Conservation (phyloP, 2,329 filamentous ascomycete genomes). For the Cladosporium sp. region DNA sequence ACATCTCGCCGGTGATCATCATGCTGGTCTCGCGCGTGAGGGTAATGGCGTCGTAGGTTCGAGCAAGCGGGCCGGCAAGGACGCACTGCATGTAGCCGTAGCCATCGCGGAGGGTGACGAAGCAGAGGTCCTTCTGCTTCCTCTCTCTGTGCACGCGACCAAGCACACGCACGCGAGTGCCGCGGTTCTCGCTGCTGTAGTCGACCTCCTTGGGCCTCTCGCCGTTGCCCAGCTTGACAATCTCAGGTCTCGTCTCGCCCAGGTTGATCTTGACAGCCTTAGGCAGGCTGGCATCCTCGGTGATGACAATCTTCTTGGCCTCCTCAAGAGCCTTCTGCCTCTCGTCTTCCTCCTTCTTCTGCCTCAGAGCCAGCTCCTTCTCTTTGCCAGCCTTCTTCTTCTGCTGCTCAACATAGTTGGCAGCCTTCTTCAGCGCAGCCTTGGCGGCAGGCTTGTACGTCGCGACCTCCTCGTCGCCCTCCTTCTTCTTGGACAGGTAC, state of each 20-base stretch:
- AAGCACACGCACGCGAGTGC: slow-evolving; percentile 70
- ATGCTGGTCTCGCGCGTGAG: slow-evolving; percentile 84
- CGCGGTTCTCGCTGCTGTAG: slow-evolving; percentile 50
- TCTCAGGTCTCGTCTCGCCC: slow-evolving; percentile 58
- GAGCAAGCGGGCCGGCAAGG: slow-evolving; percentile 71
- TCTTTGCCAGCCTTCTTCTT: slow-evolving; percentile 82
- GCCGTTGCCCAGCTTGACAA: slow-evolving; percentile 49
- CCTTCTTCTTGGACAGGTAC: slow-evolving; percentile 65
- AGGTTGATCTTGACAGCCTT: slow-evolving; percentile 70
- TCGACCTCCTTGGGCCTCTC: slow-evolving; percentile 45
- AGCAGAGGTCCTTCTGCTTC: slow-evolving; percentile 76
- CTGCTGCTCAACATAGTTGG: slow-evolving; percentile 64
- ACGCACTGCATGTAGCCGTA: slow-evolving; percentile 82
- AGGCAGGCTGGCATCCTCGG: slow-evolving; percentile 67
- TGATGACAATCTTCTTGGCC: slow-evolving; percentile 68
- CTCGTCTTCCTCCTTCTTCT: slow-evolving; percentile 66
- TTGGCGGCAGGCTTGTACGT: slow-evolving; percentile 79
- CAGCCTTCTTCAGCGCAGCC: slow-evolving; percentile 78
- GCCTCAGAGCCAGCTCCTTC: slow-evolving; percentile 62
- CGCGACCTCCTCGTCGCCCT: slow-evolving; percentile 58
- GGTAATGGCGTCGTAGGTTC: slow-evolving; percentile 85
- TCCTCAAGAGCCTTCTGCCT: slow-evolving; percentile 69
- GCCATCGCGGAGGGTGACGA: slow-evolving; percentile 79
- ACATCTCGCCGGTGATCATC: slow-evolving; percentile 76
- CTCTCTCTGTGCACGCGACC: slow-evolving; percentile 78